phyloP scores from a whole-genome alignment of 352 stramenopile species.

The Phytopythium vexans region DNA sequence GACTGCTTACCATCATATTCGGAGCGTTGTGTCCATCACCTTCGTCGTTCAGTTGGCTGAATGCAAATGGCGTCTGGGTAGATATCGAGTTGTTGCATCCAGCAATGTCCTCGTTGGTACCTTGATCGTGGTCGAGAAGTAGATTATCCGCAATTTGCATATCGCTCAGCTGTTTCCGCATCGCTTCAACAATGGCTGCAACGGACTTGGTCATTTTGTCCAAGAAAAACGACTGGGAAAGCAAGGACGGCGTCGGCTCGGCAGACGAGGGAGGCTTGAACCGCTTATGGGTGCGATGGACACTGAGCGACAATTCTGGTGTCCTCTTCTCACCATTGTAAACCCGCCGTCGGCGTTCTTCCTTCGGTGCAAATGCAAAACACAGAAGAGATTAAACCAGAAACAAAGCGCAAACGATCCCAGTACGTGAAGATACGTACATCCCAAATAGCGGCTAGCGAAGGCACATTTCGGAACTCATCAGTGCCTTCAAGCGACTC shows the following conservation, averaged over 20 bases:
- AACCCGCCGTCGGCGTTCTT: conserved; percentile 56
- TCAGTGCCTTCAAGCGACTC: conserved; percentile 29
- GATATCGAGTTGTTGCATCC: conserved; percentile 44
- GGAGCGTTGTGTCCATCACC: conserved; percentile 7
- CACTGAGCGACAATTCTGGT: conserved; percentile 45
- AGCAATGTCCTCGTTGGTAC: conserved; percentile 13
- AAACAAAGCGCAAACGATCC: not conserved
- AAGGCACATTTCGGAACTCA: conserved; percentile 67
- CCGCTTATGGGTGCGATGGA: conserved; percentile 36
- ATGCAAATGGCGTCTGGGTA: conserved; percentile 43
- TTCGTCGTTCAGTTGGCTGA: conserved; percentile 36
- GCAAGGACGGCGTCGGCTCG: conserved; percentile 38
- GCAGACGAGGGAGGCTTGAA: conserved; percentile 24
- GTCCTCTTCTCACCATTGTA: conserved; percentile 48
- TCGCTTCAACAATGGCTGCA: conserved; percentile 42
- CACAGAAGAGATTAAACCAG: conserved; percentile 1
- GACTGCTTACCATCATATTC: no score
- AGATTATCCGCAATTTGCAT: conserved; percentile 6
- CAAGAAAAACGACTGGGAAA: conserved; percentile 82
- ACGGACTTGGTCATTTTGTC: conserved; percentile 75
- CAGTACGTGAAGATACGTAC: conserved; percentile 16
- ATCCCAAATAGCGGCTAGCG: conserved; percentile 80
- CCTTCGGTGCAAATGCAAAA: conserved; percentile 28
- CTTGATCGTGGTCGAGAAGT: conserved; percentile 2
- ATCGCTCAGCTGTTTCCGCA: conserved; percentile 22